Base-by-base conservation (phyloP, 2,329 filamentous ascomycete genomes). In the Paracorniculantispora psalliotae region DNA sequence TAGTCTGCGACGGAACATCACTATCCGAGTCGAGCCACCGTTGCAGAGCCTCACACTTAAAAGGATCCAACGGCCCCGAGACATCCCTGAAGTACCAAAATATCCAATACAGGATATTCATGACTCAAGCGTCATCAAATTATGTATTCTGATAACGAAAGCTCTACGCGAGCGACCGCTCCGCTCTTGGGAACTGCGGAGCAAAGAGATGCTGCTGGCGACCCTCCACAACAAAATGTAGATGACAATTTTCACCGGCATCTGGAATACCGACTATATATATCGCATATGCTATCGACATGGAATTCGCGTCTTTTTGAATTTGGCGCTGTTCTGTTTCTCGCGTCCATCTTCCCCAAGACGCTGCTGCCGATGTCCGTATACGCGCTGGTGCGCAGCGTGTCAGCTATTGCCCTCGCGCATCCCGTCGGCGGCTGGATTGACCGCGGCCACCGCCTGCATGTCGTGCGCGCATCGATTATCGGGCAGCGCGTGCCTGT, bases 281-380 rank as follows among this genome's bases (percentile, higher is more conserved):
- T 75, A 1, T 87, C 84, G 0, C 85, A 87, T 63, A 79, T 81
- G 55, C 72, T 87, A 0, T 87, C 84, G 4, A 81, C 84, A 51
- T 86, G 82, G 82, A 88, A 87, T 68, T 82, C 83, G 0, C 80
- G 85, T 21, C 72, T 84, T 58, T 88, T 87, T 62, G 84, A 88
- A 66, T 87, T 87, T 59, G 84, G 78, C 30, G 79, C 82, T 6
- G 81, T 87, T 5, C 73, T 86, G 6, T 86, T 81, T 68, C 73
- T 86, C 10, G 81, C 82, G 0, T 70, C 76, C 1, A 77, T 83
- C 48, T 86, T 77, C 63, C 81, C 81, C 0, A 72, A 76, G 0
- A 89, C 86, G 0, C 73, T 91, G 23, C 76, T 88, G 23, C 87
- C 84, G 37, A 79, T 86, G 59, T 90, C 87, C 0, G 72, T 87